Percentiles rank a stretch among this genome's conserved stretches.
Conservation (phyloP, 352 stramenopile genomes). For the Pythium biforme region DNA sequence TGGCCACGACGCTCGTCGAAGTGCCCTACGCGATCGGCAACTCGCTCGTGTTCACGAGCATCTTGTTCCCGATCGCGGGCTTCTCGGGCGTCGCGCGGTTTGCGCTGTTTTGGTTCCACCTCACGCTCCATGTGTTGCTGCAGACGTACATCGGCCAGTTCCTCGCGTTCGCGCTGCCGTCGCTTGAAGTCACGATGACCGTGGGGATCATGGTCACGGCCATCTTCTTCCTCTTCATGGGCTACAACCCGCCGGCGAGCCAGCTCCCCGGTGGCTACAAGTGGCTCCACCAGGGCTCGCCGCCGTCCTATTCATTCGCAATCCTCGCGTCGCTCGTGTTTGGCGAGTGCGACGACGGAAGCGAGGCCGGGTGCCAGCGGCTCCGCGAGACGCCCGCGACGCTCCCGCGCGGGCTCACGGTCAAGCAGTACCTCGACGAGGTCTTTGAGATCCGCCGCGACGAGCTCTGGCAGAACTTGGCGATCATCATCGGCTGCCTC, state of each 20-base stretch:
- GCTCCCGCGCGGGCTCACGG: conserved; percentile 6
- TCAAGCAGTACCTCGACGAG: conserved; percentile 29
- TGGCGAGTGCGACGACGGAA: conserved; percentile 9
- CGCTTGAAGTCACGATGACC: conserved; percentile 28
- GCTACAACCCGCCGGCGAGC: conserved; percentile 30
- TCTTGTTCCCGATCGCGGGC: conserved; percentile 33
- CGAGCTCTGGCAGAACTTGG: conserved; percentile 28
- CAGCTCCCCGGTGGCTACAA: conserved; percentile 18
- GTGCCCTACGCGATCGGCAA: conserved; percentile 33
- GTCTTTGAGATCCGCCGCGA: conserved; percentile 27
- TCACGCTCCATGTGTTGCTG: conserved; percentile 46
- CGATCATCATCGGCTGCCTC: conserved; percentile 26
- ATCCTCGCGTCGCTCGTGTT: conserved; percentile 26
- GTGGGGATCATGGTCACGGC: conserved; percentile 31
- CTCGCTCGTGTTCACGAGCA: conserved; percentile 29
- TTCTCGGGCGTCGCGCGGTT: conserved; percentile 25
- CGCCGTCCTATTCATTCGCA: conserved; percentile 22
- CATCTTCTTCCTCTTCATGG: conserved; percentile 43
- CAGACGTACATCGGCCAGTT: conserved; percentile 71
- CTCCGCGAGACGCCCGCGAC: conserved; percentile 6
- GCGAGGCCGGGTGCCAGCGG: conserved; percentile 24
- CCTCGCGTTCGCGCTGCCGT: conserved; percentile 41
- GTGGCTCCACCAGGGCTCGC: conserved; percentile 15
- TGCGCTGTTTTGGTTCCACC: conserved; percentile 60
- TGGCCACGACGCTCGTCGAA: conserved; percentile 66